Evolutionary conservation across 306 rosid genomes (phyloP), one percentile per base, ranked within the genome.

Genomic region (Morella rubra): DNA sequence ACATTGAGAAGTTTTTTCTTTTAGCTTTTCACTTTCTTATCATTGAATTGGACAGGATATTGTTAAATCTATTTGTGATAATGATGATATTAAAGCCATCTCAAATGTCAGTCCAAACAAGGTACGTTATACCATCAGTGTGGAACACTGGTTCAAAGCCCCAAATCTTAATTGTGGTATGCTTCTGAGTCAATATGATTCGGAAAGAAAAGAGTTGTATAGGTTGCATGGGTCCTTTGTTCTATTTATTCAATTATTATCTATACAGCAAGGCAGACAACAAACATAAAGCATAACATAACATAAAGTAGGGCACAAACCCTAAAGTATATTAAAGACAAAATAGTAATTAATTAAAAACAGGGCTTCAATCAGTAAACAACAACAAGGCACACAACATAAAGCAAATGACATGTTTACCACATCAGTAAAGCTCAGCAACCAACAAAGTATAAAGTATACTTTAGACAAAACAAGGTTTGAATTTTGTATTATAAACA

Each of bases 11-110:
- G n/a, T 20, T 58, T 40, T 20, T 7, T 66, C 13, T 41, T 40
- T 65, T 41, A 40, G 46, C 37, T 24, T 60, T 74, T 32, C 46
- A 53, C 44, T 50, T 16, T 44, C 54, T 47, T 41, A 13, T 8
- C 42, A 32, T 74, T 68, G 75, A 67, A 45, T 83, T 75, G 80
- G 76, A 77, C 83, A 90, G 95, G 95, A 88, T 64, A 77, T 84
- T 72, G 88, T 88, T 44, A 86, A 88, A 77, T 87, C 95, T 44
- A 90, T 90, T 58, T 90, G 95, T 84, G 95, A 88, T 81, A 89
- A 88, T 41, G 95, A 84, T 0, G 87, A 87, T 67, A 84, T 90
- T 62, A 88, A 77, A 71, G 95, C 92, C 75, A 75, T 90, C 73
- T 90, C 95, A 32, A 88, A 86, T 83, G 90, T 90, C 27, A 92